phyloP scores from a whole-genome alignment of 257 asterid species.

The Ligustrum vulgare region DNA sequence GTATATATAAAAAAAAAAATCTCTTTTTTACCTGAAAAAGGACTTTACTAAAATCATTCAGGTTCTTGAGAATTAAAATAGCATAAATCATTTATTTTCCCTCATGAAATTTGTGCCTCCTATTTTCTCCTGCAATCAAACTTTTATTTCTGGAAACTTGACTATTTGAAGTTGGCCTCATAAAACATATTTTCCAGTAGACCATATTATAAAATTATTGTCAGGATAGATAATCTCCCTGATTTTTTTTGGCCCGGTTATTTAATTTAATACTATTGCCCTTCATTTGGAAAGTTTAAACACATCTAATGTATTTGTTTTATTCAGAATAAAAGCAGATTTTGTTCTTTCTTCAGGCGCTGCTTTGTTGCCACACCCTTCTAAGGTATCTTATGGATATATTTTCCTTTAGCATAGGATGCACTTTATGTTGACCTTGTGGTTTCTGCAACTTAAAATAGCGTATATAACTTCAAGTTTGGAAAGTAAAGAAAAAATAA shows the following conservation, averaged over 20 bases:
- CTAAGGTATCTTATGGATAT: slow-evolving; percentile 59
- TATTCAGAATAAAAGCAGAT: slow-evolving; percentile 44
- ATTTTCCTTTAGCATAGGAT: slow-evolving; percentile 5
- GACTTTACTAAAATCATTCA: not conserved
- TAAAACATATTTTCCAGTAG: not conserved
- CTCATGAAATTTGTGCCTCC: not conserved
- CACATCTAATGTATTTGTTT: slow-evolving; percentile 25
- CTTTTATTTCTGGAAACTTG: not conserved
- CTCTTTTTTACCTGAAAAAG: not conserved
- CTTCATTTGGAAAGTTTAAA: slow-evolving; percentile 4
- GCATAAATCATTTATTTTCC: not conserved
- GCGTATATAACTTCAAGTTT: not conserved
- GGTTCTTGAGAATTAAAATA: slow-evolving; percentile 13
- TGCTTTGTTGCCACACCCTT: slow-evolving; percentile 73
- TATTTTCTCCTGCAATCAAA: not conserved
- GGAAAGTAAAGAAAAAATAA: not conserved
- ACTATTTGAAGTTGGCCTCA: not conserved
- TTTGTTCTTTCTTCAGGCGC: slow-evolving; percentile 72
- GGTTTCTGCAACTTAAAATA: not conserved
- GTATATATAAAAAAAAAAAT: no score
- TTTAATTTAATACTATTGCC: slow-evolving; percentile 6
- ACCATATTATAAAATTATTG: slow-evolving; percentile 5
- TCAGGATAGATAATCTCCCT: slow-evolving; percentile 7
- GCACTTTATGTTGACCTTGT: not conserved
- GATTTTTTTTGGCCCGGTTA: not conserved